phyloP scores from a whole-genome alignment of 768 basidiomycete species.

The Mycena venus region DNA sequence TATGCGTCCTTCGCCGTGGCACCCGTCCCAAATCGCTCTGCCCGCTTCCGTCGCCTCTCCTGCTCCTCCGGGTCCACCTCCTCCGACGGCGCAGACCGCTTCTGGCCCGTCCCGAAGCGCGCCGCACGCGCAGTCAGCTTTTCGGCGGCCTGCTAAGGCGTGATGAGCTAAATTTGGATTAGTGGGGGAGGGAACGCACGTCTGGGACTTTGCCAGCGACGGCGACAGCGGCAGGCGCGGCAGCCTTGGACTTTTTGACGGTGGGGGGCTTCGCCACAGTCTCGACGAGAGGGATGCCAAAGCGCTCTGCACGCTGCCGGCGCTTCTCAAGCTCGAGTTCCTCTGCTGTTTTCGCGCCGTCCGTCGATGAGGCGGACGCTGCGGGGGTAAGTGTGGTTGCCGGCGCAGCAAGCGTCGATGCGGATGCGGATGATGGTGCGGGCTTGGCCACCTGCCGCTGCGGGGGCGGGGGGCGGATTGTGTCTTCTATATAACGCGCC shows the following conservation, averaged over 20 bases:
- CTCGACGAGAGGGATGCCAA: slow-evolving; percentile 74
- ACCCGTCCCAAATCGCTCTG: slow-evolving; percentile 69
- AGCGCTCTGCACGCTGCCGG: slow-evolving; percentile 75
- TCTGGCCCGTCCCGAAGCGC: slow-evolving; percentile 64
- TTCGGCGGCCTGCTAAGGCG: slow-evolving; percentile 55
- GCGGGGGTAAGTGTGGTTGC: slow-evolving; percentile 8
- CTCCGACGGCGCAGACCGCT: slow-evolving; percentile 53
- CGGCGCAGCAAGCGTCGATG: slow-evolving; percentile 28
- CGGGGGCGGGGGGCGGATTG: neutral
- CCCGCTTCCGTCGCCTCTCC: slow-evolving; percentile 71
- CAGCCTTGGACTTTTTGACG: slow-evolving; percentile 38
- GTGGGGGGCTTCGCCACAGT: slow-evolving; percentile 38
- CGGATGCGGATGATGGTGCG: slow-evolving; percentile 12
- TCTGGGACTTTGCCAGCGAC: slow-evolving; percentile 26
- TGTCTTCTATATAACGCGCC: slow-evolving; percentile 24
- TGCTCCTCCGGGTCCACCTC: slow-evolving; percentile 69
- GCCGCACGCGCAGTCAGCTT: slow-evolving; percentile 66
- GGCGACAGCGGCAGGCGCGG: slow-evolving; percentile 9
- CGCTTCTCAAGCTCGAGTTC: slow-evolving; percentile 71
- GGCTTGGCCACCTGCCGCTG: slow-evolving; percentile 11
- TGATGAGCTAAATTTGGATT: neutral
- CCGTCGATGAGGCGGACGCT: slow-evolving; percentile 13
- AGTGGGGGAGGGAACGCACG: slow-evolving; percentile 36
- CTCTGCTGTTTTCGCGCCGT: slow-evolving; percentile 31
- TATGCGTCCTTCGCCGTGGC: neutral